Conservation (phyloP, 1,139 yeast genomes). For the Geotrichum armillariae region DNA sequence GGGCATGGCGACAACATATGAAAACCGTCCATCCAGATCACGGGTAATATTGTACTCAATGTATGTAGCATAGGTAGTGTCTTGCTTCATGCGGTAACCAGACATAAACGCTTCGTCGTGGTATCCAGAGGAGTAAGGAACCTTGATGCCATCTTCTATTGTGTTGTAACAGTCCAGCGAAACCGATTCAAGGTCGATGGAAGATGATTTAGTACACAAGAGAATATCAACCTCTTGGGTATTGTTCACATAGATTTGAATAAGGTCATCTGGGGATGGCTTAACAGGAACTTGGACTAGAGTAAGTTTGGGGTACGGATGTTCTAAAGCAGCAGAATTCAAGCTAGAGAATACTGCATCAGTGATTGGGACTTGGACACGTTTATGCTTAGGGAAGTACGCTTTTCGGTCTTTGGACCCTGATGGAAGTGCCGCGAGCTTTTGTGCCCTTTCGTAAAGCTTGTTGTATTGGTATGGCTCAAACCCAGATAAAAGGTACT, state of each 20-base stretch:
- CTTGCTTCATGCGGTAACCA: conserved; percentile 11
- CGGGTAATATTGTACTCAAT: conserved; percentile 13
- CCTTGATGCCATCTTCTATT: conserved; percentile 1
- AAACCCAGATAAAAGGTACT: conserved; percentile 56
- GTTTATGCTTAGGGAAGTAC: background rate
- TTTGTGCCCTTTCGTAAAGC: background rate
- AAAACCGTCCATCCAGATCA: conserved; percentile 6
- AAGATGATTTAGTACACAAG: conserved; percentile 4
- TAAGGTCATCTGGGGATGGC: background rate
- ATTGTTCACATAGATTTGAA: conserved; percentile 4
- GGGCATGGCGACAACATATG: conserved; percentile 18
- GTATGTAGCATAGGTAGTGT: conserved; percentile 11
- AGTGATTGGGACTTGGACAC: background rate
- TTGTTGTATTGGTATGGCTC: conserved; percentile 37
- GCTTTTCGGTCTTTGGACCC: background rate
- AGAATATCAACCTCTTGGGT: conserved; percentile 8
- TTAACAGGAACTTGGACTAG: background rate
- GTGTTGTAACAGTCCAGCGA: conserved; percentile 10
- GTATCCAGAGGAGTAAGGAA: conserved; percentile 10
- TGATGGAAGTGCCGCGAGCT: background rate
- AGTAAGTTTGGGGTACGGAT: conserved; percentile 2
- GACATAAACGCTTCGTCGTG: conserved; percentile 13
- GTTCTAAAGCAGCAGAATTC: background rate
- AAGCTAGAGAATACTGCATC: background rate
- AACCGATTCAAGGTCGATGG: background rate